Percentiles rank a stretch among this genome's conserved stretches.
Conservation (phyloP, 2,329 filamentous ascomycete species). For the Paecilomyces sp. region DNA sequence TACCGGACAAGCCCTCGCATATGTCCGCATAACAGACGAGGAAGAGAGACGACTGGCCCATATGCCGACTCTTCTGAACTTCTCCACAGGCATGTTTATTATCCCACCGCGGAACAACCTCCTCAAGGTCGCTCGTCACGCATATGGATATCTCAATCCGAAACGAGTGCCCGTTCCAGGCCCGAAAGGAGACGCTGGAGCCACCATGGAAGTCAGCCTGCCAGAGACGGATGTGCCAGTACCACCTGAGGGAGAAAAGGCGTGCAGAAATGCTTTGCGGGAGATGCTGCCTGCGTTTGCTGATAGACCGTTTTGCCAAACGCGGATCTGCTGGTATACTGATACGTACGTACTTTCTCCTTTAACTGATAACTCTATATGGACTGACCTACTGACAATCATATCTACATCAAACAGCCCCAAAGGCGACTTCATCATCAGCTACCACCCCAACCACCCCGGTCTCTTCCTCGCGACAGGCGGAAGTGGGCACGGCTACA, state of each 20-base stretch:
- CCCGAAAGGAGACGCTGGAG: constrained; percentile 8
- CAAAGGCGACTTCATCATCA: constrained; percentile 63
- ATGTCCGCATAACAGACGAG: constrained; percentile 63
- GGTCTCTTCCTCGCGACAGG: constrained; percentile 46
- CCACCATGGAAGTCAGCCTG: constrained; percentile 30
- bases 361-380: not conserved
- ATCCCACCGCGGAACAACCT: constrained; percentile 48
- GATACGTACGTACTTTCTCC: constrained; percentile 47
- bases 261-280: constrained; percentile 54
- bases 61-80: constrained; percentile 57
- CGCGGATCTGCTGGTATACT: constrained; percentile 67
- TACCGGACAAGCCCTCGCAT: constrained; percentile 75
- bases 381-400: not conserved
- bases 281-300: constrained; percentile 56
- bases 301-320: constrained; percentile 54
- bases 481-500: constrained; percentile 48
- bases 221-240: constrained; percentile 30
- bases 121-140: constrained; percentile 66
- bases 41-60: constrained; percentile 60
- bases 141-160: constrained; percentile 56
- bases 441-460: constrained; percentile 56
- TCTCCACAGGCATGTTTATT: constrained; percentile 46
- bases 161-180: constrained; percentile 21
- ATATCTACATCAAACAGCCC: constrained; percentile 26
- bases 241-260: constrained; percentile 52